A percentile compares a stretch with the other conserved stretches of the same genome.
phyloP scores from a whole-genome alignment of 1,139 yeast species.

The Taphrina confusa region DNA sequence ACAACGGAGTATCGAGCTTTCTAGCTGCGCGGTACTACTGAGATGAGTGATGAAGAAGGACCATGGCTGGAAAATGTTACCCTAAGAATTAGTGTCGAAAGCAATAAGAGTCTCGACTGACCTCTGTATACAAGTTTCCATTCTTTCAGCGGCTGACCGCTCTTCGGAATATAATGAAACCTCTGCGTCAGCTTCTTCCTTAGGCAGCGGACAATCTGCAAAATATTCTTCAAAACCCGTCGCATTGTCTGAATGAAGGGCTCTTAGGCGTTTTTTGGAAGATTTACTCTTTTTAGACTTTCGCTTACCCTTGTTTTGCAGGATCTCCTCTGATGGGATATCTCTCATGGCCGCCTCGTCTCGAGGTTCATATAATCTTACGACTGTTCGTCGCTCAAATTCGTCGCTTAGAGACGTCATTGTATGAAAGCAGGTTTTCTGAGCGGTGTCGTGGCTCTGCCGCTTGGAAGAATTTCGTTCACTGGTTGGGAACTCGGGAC shows the following conservation, averaged over 20 bases:
- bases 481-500: no score
- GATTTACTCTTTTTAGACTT: not conserved
- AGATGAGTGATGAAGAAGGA: not conserved
- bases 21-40: conserved; percentile 14
- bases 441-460: no score
- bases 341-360: not conserved
- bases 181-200: conserved; percentile 4
- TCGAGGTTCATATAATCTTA: no score
- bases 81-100: not conserved
- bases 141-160: conserved; percentile 9
- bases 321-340: not conserved
- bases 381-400: no score
- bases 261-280: not conserved
- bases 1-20: conserved; percentile 7
- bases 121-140: conserved; percentile 25
- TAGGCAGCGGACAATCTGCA: conserved; percentile 22
- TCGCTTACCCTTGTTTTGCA: not conserved
- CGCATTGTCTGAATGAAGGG: not conserved
- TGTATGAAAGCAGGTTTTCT: no score
- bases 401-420: no score
- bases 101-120: not conserved
- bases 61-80: conserved; percentile 3
- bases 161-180: not conserved
- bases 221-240: conserved; percentile 21
- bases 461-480: no score